Conservation (phyloP, 1,284 basidiomycete genomes). For the Agaricales sp. region DNA sequence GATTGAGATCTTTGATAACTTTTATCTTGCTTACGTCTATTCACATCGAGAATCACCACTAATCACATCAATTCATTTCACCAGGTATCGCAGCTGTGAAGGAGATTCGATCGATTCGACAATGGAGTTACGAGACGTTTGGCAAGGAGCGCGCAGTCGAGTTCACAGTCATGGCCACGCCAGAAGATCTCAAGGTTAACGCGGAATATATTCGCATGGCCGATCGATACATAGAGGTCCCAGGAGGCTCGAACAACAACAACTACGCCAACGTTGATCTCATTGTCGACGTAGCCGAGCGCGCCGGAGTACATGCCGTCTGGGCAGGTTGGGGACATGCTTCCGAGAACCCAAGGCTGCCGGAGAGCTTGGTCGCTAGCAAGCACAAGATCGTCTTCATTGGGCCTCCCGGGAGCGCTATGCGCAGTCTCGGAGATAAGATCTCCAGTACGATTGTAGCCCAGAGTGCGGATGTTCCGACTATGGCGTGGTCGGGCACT, state of each 20-base stretch:
- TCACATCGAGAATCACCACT: slow-evolving; percentile 21
- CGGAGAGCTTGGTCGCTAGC: slow-evolving; percentile 86
- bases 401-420: slow-evolving; percentile 96
- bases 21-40: slow-evolving; percentile 32
- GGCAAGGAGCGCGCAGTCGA: slow-evolving; percentile 94
- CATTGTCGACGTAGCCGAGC: slow-evolving; percentile 97
- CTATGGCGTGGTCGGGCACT: slow-evolving; percentile 98
- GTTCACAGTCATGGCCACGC: slow-evolving; percentile 99
- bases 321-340: slow-evolving; percentile 99
- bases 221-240: slow-evolving; percentile 97
- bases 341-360: slow-evolving; percentile 97
- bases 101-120: slow-evolving; percentile 96
- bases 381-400: slow-evolving; percentile 98
- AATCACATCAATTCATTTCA: slow-evolving; percentile 14
- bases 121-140: slow-evolving; percentile 99
- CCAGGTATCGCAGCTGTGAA: slow-evolving; percentile 97
- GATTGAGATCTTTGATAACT: slow-evolving; percentile 1
- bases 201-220: slow-evolving; percentile 99
- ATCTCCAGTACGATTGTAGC: slow-evolving; percentile 99
- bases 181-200: slow-evolving; percentile 97
- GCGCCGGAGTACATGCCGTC: slow-evolving; percentile 95
- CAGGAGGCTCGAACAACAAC: slow-evolving; percentile 98
- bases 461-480: slow-evolving; percentile 95
- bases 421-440: slow-evolving; percentile 99
- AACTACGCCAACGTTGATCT: slow-evolving; percentile 99